Evolutionary conservation across 1,139 yeast species (phyloP), one percentile per base, ranked within the genome.

Genomic region (Tardiomyces depauwii): DNA sequence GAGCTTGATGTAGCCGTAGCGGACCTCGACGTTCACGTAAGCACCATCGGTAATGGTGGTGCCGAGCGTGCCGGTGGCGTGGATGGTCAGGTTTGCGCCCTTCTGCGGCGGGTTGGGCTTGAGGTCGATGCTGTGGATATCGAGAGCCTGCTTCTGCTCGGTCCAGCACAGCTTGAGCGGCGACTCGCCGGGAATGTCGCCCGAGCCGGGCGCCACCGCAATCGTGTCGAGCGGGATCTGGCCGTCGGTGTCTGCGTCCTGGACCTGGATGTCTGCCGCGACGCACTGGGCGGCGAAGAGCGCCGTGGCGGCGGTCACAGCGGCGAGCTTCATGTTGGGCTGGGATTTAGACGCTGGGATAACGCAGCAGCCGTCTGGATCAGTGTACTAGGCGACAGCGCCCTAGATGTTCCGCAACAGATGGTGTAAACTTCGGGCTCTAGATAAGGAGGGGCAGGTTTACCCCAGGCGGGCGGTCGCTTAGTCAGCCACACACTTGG

Each of bases 1-100:
- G 51, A 91, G 73, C 58, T 83, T 82, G 64, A 91, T 89, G 68
- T 84, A 87, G 11, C 97, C 98, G 59, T 88, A 83, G 55, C 86
- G 76, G 33, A 93, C 97, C 53, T 87, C 95, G 39, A 91, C 88
- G 53, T 87, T 95, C 45, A 91, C 94, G 60, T 88, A 91, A 0
- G 97, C 86, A 38, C 98, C 98, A 39, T 78, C 91, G 40, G 66
- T 77, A 42, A 93, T 70, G 18, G 71, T 72, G 47, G 74, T 63
- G 39, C 70, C 56, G 50, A 89, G 66, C 43, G 61, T 62, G 1
- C 96, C 98, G 16, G 69, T 63, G 2, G 96, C 98, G 25, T 73
- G 63, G 51, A 93, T 78, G 14, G 94, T 83, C 61, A 91, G 71
- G 59, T 86, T 83, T 42, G 71, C 67, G 18, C 96, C 97, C 56